phyloP scores from a whole-genome alignment of 1,284 basidiomycete genomes.

The Somion occarium region DNA sequence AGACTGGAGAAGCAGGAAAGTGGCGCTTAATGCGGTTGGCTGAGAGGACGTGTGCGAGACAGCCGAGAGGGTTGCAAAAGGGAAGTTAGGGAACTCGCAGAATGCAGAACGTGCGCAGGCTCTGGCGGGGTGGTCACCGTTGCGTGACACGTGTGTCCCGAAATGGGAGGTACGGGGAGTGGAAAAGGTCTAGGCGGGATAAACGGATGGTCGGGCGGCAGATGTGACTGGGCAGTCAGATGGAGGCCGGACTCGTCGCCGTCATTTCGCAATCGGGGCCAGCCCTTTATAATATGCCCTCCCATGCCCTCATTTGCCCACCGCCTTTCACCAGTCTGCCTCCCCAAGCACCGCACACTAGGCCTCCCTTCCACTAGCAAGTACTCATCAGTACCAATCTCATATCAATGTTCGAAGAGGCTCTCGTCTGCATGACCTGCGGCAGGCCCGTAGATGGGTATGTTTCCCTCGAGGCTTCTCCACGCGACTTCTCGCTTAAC shows the following conservation, averaged over 20 bases:
- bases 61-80: background rate
- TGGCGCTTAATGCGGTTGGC: too few species aligned
- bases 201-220: background rate
- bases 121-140: background rate
- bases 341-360: background rate
- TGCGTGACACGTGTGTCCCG: background rate
- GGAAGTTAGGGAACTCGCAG: background rate
- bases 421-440: conserved; percentile 18
- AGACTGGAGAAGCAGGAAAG: background rate
- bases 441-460: conserved; percentile 19
- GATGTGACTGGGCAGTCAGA: background rate
- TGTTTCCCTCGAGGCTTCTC: conserved; percentile 9
- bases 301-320: conserved; percentile 1
- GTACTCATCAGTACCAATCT: background rate
- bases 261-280: background rate
- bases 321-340: background rate
- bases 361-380: background rate
- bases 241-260: background rate
- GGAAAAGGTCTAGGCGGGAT: background rate
- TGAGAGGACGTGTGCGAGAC: too few species aligned
- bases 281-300: background rate
- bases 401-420: conserved; percentile 16
- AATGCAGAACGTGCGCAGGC: background rate
- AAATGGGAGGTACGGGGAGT: background rate
- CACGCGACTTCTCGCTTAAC: conserved; percentile 2